Evolutionary conservation across 2,329 filamentous ascomycete species (phyloP), one percentile per base, ranked within the genome.

Genomic region (Davidsoniella neocaledoniae): DNA sequence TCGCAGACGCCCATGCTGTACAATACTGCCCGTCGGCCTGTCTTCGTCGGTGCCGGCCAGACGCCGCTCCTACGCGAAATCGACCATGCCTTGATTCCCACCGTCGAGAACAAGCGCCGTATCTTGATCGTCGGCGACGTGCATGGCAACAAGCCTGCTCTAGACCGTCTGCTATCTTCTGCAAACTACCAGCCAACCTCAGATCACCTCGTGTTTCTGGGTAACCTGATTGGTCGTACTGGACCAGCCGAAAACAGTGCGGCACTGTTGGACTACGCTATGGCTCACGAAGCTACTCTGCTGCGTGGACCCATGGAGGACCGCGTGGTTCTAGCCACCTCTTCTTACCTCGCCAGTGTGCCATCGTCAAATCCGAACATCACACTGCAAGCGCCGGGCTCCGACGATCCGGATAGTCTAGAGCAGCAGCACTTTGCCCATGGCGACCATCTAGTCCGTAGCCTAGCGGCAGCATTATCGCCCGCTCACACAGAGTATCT

Each of bases 261-360:
- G 1, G 86, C 81, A 37, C 85, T 94, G 1, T 71, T 96, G 44
- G 76, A 82, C 52, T 70, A 87, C 40, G 81, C 86, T 37, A 83
- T 86, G 61, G 65, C 74, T 12, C 66, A 90, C 37, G 75, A 76
- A 46, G 88, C 90, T 19, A 85, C 81, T 26, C 85, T 79, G 54
- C 86, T 96, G 7, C 80, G 90, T 46, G 91, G 91, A 16, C 95
- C 95, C 64, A 85, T 94, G 65, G 91, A 98, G 62, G 88, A 96
- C 62, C 74, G 79, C 19, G 71, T 95, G 17, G 71, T 96, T n/a
- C 71, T 81, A 7, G 73, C 79, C 1, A 43, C 37, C 29, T 39
- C 47, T 14, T 43, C 47, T 5, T 53, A 49, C 29, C 71, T 81
- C 6, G 72, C 79, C 1, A 43, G 26, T 17, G 43, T 36, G 17